These are phyloP conservation scores for Catharanthus roseus DNA, from an alignment of 257 asterid species.

Conservation along the genomic window DNA sequence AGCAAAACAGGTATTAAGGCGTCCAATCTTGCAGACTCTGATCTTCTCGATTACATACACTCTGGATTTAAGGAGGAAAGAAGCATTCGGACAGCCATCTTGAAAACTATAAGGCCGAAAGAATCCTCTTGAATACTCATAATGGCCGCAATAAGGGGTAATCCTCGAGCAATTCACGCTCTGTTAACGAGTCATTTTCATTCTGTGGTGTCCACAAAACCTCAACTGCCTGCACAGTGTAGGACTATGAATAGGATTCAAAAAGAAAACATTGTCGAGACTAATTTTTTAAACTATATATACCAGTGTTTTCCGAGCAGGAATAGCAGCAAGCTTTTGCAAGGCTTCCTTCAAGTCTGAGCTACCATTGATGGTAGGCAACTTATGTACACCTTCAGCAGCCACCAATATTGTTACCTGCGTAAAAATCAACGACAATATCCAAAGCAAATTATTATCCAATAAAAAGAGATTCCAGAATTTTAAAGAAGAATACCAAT, in stretches of 20 bases:
- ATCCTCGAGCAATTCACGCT: conserved; percentile 80
- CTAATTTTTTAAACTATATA: conserved; percentile 7
- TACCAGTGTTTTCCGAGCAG: conserved; percentile 77
- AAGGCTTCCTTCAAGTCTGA: conserved; percentile 77
- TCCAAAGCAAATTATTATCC: neutral
- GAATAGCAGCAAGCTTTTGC: conserved; percentile 82
- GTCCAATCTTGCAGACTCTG: neutral
- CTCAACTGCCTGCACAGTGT: conserved; percentile 73
- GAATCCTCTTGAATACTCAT: conserved; percentile 26
- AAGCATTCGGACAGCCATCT: neutral
- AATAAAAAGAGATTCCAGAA: neutral
- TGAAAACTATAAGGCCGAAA: neutral
- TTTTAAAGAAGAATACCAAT: neutral
- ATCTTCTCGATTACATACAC: neutral
- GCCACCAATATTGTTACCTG: conserved; percentile 93
- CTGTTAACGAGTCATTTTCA: conserved; percentile 73
- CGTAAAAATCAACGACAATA: neutral
- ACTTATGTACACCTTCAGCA: conserved; percentile 72
- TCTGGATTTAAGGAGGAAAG: neutral
- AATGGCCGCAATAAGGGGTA: conserved; percentile 81
- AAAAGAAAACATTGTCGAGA: neutral
- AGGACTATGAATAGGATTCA: conserved; percentile 10
- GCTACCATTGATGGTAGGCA: conserved; percentile 68
- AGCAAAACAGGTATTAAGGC: neutral
- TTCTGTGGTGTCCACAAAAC: conserved; percentile 96